Base-by-base conservation (phyloP, 2,329 filamentous ascomycete genomes). In the Fusarium newnesense region DNA sequence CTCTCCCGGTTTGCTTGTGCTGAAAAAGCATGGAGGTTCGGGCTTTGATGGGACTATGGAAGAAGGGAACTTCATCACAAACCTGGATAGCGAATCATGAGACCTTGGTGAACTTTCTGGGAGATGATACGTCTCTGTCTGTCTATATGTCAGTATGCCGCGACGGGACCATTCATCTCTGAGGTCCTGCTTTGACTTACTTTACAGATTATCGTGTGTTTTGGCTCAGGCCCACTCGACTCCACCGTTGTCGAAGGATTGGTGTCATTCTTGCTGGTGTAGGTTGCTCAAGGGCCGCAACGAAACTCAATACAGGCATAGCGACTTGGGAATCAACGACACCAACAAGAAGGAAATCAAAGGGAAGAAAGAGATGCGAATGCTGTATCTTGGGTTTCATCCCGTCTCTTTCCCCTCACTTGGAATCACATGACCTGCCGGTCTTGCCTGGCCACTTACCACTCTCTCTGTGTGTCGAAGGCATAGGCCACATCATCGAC, bases 341-440 rank as follows among this genome's bases (percentile, higher is more conserved):
- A 56, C 36, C 50, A 53, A 67, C 37, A 44, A 73, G 26, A 52
- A 49, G 26, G 61, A 68, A 58, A 46, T 39, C 49, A 39, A 42
- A 63, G 69, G 56, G 26, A 37, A 69, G 61, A 73, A 60, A 63
- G 43, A 46, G 61, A 71, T n/a, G 36, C 60, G 67, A 70, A 59
- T 37, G 69, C 52, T 40, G 64, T 64, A 64, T 69, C 64, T 67
- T 68, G 64, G 69, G 76, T 76, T 75, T 75, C 77, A 75, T 78
- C 70, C 73, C 64, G 64, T 73, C 74, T 73, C 67, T 61, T 80
- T 79, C 79, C 79, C 79, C 79, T 80, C 78, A 78, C 67, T 54
- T 59, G 11, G 21, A 44, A 76, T 80, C 79, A 80, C 78, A 78
- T 80, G 79, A 80, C 74, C 71, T 72, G 40, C 60, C 39, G 50